Evolutionary conservation across 1,284 basidiomycete species (phyloP), one percentile per base, ranked within the genome.

Genomic region (Athelia psychrophila): DNA sequence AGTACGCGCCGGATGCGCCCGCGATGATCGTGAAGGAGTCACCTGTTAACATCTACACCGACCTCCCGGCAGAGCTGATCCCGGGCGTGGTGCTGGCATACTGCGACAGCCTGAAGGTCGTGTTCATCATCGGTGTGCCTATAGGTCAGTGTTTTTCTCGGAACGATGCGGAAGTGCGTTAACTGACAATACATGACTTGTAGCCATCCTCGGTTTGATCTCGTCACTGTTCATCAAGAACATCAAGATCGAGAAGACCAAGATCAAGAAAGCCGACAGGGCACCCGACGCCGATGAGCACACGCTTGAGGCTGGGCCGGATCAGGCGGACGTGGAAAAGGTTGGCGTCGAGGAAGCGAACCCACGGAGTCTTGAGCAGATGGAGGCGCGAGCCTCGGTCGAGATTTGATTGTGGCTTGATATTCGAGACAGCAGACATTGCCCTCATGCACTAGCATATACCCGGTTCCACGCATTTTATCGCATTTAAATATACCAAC

Each of bases 1-100:
- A 38, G 27, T 58, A 51, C 46, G 57, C 57, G 12, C 55, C 57
- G 3, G 44, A 52, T 32, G 57, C 51, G 5, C 53, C 53, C 6
- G 38, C 38, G n/a, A 5, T 6, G 9, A 42, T 42, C 38, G 38
- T 42, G n/a, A 42, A 42, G 20, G 38, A 52, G 22, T 36, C 36
- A 24, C 53, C 53, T 2, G 49, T 47, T 9, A 25, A 53, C n/a
- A 56, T 56, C 18, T 54, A 54, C 32, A 42, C 51, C 25, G 50
- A 33, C 16, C 19, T 53, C 16, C 20, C 47, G 3, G 15, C 22
- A 22, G 51, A 36, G 15, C 27, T 53, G 54, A 38, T 56, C 32
- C 33, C 44, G 2, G 44, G 49, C 8, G 52, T 54, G 16, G 51
- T 56, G 24, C 45, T 25, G 36, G 44, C 30, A 10, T 56, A 53